Conservation (phyloP, 2,329 filamentous ascomycete genomes). For the Colletotrichum melonis region DNA sequence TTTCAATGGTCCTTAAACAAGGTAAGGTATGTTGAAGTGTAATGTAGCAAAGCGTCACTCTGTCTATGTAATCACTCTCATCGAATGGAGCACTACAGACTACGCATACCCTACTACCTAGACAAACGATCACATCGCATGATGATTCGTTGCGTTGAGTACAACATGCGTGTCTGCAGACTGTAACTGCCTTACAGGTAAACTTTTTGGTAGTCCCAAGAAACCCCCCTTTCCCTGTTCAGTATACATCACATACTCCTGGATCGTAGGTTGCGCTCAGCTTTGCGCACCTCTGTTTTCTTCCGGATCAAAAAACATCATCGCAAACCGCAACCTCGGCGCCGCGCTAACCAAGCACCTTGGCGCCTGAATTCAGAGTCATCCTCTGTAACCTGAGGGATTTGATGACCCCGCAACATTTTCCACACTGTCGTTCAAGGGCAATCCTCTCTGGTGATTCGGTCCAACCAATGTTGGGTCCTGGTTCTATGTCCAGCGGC, state of each 20-base stretch:
- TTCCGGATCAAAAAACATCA: not conserved
- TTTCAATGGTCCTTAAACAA: not conserved
- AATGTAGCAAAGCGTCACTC: not conserved
- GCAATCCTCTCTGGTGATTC: slow-evolving; percentile 4
- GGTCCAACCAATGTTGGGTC: not conserved
- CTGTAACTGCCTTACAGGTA: not conserved
- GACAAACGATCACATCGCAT: not conserved
- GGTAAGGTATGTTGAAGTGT: not conserved
- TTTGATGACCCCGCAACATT: slow-evolving; percentile 18
- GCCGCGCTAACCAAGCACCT: not conserved
- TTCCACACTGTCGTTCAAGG: slow-evolving; percentile 20
- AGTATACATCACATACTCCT: not conserved
- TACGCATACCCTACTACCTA: not conserved
- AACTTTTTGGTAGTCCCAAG: not conserved
- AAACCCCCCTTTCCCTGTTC: not conserved
- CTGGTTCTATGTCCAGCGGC: not conserved
- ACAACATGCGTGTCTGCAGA: not conserved
- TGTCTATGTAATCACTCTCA: not conserved
- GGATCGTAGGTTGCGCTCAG: not conserved
- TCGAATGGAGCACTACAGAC: not conserved
- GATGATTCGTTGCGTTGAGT: not conserved
- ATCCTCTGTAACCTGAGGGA: not conserved
- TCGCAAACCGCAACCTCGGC: slow-evolving; percentile 1
- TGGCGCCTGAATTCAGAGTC: not conserved
- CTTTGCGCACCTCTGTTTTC: not conserved